These are phyloP conservation scores for Glycine tomentella DNA, from an alignment of 306 rosid species.

Conservation along the genomic window DNA sequence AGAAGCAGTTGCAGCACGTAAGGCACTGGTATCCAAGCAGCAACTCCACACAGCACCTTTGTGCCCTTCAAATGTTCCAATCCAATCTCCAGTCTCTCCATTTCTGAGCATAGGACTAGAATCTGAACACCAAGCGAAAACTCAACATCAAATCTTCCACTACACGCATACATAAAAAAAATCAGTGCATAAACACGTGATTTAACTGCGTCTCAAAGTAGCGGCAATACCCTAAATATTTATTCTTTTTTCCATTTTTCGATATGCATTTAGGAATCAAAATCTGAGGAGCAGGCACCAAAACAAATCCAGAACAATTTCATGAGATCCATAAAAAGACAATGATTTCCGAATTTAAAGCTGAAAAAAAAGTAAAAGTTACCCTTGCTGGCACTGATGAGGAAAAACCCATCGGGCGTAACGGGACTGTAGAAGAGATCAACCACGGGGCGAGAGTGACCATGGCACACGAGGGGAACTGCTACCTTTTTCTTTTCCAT, in stretches of 20 bases:
- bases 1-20: conserved; percentile 96
- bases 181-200: not conserved
- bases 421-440: conserved; percentile 93
- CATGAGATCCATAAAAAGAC: conserved; percentile 27
- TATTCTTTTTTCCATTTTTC: not conserved
- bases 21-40: conserved; percentile 92
- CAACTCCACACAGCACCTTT: conserved; percentile 99
- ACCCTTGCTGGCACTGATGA: conserved; percentile 99
- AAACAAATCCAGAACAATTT: not conserved
- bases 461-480: conserved; percentile 91
- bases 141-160: not conserved
- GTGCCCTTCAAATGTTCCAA: conserved; percentile 98
- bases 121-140: conserved; percentile 57
- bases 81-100: conserved; percentile 99
- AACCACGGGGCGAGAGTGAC: conserved; percentile 95
- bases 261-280: not conserved
- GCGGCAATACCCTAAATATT: not conserved
- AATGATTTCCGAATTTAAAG: not conserved
- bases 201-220: not conserved
- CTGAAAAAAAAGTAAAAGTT: not conserved
- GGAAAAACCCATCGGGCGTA: conserved; percentile 92
- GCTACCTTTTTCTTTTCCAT: conserved; percentile 90
- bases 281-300: not conserved
- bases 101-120: conserved; percentile 96
- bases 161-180: conserved; percentile 7